Base-by-base conservation (phyloP, 768 basidiomycete genomes). In the Rhodosporidiobolus odoratus region DNA sequence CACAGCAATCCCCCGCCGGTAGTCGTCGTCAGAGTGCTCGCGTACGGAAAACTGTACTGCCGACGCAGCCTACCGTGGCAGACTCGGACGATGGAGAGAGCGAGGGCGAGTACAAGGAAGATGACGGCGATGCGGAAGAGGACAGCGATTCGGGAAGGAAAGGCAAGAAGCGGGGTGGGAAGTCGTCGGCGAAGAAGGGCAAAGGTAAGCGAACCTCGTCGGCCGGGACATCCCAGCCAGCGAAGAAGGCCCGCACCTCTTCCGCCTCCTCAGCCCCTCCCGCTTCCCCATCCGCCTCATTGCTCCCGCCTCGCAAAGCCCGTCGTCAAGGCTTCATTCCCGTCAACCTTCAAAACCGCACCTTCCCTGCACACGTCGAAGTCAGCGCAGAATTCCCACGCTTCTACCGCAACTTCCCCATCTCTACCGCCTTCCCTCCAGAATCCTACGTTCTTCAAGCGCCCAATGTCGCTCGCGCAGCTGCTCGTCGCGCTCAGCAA, bases 331-430 rank as follows among this genome's bases (percentile, higher is more conserved):
- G 50, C 15, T 61, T 37, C 48, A 45, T 70, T 35, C 65, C 65
- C 19, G 32, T 64, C 16, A 62, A 56, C 30, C 56, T 64, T 3
- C 23, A 30, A n/a, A 32, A 62, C 27, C 77, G 89, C 64, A 82
- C 81, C 13, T 83, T 90, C 62, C 87, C 87, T 4, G 68, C 80
- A 13, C 54, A 78, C 53, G 74, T 89, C 62, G 80, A 83, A 50
- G 80, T 84, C 58, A 81, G 84, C 32, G 17, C 61, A 3, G 79
- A 80, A 38, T 89, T 87, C 75, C 79, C 86, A 48, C 83, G 87
- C 27, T 84, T 89, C 71, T 91, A 91, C 78, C 80, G 87, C 65
- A 84, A 86, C 13, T 91, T 89, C 76, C 87, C 88, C 9, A 82
- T 83, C 63, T 87, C 86, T 72, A 84, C 86, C 9, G 86, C 83